Conservation (phyloP, 768 basidiomycete genomes). For the Serendipita sp. region DNA sequence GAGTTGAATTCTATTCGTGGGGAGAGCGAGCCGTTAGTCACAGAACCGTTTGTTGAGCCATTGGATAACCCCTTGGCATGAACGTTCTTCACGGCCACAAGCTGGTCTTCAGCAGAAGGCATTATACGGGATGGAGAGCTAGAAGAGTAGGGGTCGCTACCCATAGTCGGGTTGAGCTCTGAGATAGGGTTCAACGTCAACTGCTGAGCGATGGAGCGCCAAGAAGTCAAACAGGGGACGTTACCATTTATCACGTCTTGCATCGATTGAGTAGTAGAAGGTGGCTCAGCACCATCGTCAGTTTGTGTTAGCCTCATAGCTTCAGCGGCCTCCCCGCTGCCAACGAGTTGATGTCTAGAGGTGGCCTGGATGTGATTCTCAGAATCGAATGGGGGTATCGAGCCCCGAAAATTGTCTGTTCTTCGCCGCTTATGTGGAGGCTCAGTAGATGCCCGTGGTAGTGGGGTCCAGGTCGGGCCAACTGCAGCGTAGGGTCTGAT, state of each 20-base stretch:
- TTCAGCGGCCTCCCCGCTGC: neutral
- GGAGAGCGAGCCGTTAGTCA: conserved; percentile 17
- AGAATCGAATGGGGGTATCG: too few species aligned
- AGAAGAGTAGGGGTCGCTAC: neutral
- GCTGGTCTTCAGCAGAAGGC: neutral
- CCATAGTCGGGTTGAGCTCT: neutral
- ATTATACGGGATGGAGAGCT: neutral
- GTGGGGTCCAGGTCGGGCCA: neutral
- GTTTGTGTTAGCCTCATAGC: conserved; percentile 5
- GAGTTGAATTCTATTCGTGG: conserved; percentile 33
- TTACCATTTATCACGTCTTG: neutral
- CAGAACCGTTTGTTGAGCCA: conserved; percentile 4
- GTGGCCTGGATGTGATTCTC: too few species aligned
- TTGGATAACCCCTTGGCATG: neutral
- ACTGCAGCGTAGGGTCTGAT: neutral
- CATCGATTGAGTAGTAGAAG: neutral
- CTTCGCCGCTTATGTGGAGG: neutral
- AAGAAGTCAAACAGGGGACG: neutral
- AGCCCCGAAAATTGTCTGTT: neutral
- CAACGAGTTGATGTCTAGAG: neutral
- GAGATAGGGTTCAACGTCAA: neutral
- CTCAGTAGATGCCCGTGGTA: neutral
- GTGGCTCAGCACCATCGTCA: neutral
- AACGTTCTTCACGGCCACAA: conserved; percentile 2
- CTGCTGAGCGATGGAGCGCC: neutral